These are phyloP conservation scores for Fistulifera pelliculosa DNA, from an alignment of 108 stramenopile genomes.

Conservation along the genomic window DNA sequence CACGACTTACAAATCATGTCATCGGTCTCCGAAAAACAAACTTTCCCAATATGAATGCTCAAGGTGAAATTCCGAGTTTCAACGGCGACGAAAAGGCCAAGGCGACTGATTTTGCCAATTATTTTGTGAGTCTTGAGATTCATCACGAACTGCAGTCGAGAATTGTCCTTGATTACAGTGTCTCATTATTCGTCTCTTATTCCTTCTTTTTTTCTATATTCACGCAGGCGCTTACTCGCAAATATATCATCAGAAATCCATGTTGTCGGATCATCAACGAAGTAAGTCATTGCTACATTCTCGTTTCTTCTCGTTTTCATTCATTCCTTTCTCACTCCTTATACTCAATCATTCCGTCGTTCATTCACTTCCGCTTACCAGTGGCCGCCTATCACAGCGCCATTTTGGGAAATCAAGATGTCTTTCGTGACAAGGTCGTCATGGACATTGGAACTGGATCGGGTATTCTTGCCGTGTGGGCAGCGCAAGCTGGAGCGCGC, in stretches of 20 bases:
- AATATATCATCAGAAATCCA: slow-evolving; percentile 98
- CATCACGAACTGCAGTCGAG: too few relatives aligned
- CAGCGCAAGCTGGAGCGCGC: slow-evolving; percentile 92
- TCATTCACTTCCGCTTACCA: too few relatives aligned
- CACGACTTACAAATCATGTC: neutral
- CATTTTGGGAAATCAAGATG: slow-evolving; percentile 85
- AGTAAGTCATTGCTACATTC: too few relatives aligned
- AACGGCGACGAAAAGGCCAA: slow-evolving; percentile 74
- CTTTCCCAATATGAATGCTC: slow-evolving; percentile 53
- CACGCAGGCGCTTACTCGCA: slow-evolving; percentile 59
- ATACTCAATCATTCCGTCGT: too few relatives aligned
- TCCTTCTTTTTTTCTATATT: too few relatives aligned
- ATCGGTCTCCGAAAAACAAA: neutral
- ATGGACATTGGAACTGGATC: slow-evolving; percentile 98
- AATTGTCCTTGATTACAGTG: too few relatives aligned
- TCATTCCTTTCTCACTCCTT: too few relatives aligned
- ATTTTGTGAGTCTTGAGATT: slow-evolving; percentile 65
- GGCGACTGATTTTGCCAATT: slow-evolving; percentile 91
- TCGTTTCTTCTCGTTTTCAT: too few relatives aligned
- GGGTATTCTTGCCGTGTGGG: slow-evolving; percentile 97
- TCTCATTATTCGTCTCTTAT: too few relatives aligned
- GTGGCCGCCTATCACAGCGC: slow-evolving; percentile 96
- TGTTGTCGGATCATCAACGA: slow-evolving; percentile 95
- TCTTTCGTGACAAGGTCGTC: slow-evolving; percentile 94
- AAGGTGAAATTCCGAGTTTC: slow-evolving; percentile 74